Base-by-base conservation (phyloP, 108 stramenopile species). In the Mediolabrus comicus region DNA sequence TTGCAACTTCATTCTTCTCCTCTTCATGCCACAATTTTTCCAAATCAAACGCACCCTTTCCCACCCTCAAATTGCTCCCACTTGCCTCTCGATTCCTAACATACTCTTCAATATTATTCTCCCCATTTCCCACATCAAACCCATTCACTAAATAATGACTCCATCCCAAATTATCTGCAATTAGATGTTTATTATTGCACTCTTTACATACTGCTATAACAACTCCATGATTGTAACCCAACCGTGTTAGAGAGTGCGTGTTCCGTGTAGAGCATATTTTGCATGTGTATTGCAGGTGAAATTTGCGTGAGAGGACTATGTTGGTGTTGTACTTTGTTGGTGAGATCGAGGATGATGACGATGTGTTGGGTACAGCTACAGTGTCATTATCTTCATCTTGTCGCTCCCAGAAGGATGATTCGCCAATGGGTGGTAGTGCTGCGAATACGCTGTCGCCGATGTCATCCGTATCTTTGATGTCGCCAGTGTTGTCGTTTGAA, bases 211-310 rank as follows among this genome's bases (percentile, higher is more conserved):
- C 53, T 33, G 82, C 79, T 69, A 93, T 89, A 17, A 93, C 92
- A 13, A 90, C 79, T 4, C 92, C 92, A 16, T 86, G 72, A 10
- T 77, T 73, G 53, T 93, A 93, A 9, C 89, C 89, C 60, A 56
- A 25, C 0, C 79, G 75, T 5, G 74, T 53, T n/a, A 64, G 43
- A 7, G 67, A 69, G 53, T 85, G 69, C 0, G 71, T 55, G 67
- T 93, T 93, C 28, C 89, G 82, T 7, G 78, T 79, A 4, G 81
- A 75, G 54, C 92, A 92, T 8, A 86, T 53, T 28, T 90, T 87
- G 77, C 92, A 92, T 3, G 92, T 92, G 66, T 90, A 92, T 64
- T 88, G 89, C n/a, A 92, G 55, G 43, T 84, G 62, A 39, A 92
- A 90, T 66, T 92, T 90, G 14, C 41, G 55, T 9, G 73, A 70